A percentile compares a stretch with the other conserved stretches of the same genome.
phyloP scores from a whole-genome alignment of 1,284 basidiomycete species.

The Naganishia cerealis region DNA sequence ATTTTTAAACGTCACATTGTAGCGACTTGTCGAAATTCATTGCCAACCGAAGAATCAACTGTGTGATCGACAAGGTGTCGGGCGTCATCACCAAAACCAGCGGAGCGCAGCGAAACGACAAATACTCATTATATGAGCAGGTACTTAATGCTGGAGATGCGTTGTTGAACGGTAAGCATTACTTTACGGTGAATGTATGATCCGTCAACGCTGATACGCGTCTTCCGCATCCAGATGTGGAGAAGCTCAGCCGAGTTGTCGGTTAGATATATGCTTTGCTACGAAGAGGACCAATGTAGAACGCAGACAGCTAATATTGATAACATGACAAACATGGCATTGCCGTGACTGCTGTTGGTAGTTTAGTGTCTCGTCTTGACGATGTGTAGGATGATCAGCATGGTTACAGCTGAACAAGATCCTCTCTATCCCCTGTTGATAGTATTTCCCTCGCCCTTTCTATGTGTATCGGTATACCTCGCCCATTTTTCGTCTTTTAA shows the following conservation, averaged over 20 bases:
- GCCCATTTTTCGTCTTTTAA: slow-evolving; percentile 86
- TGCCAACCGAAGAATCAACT: slow-evolving; percentile 80
- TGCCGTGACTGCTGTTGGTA: not conserved
- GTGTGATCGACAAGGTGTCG: slow-evolving; percentile 90
- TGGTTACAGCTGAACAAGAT: not conserved
- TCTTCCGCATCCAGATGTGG: slow-evolving; percentile 45
- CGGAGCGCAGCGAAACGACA: slow-evolving; percentile 57
- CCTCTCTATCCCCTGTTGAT: slow-evolving; percentile 78
- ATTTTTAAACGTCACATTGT: slow-evolving; percentile 17
- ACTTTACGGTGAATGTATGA: not conserved
- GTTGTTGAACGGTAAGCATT: slow-evolving; percentile 65
- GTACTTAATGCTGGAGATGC: slow-evolving; percentile 85
- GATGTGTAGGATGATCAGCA: not conserved
- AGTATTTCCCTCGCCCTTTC: slow-evolving; percentile 83
- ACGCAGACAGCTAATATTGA: too few species aligned
- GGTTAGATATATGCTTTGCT: slow-evolving; percentile 39
- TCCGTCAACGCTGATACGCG: not conserved
- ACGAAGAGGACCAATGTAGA: not conserved
- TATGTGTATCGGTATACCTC: slow-evolving; percentile 73
- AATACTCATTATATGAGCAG: slow-evolving; percentile 87
- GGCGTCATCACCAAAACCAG: slow-evolving; percentile 86
- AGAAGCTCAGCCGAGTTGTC: slow-evolving; percentile 53
- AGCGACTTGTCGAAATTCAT: slow-evolving; percentile 93
- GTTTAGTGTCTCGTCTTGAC: not conserved
- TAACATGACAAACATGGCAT: not conserved